Conservation (phyloP, 768 basidiomycete species). For the Lyophyllum semitale region DNA sequence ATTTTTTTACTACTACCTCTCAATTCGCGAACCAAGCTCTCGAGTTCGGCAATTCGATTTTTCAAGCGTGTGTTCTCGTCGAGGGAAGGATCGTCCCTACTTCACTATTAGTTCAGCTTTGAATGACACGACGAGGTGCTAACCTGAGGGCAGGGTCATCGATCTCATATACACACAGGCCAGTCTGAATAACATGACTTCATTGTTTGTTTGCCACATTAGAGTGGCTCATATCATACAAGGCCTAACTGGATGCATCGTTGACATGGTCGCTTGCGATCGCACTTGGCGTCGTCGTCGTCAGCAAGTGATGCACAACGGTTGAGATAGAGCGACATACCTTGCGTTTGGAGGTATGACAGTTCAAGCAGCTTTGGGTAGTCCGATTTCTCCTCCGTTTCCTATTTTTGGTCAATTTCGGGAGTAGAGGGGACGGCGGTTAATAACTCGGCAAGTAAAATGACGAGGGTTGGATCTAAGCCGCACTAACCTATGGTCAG, state of each 20-base stretch:
- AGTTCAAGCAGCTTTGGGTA: slow-evolving; percentile 86
- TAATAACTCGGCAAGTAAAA: slow-evolving; percentile 51
- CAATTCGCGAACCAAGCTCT: slow-evolving; percentile 87
- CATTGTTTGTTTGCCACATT: slow-evolving; percentile 4
- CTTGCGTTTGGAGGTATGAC: slow-evolving; percentile 94
- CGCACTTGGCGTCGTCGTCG: slow-evolving; percentile 57
- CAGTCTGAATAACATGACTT: slow-evolving; percentile 54
- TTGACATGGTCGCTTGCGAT: slow-evolving; percentile 89
- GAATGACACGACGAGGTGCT: slow-evolving; percentile 14
- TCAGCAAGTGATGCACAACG: slow-evolving; percentile 10
- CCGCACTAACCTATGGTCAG: slow-evolving; percentile 58
- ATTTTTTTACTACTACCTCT: slow-evolving; percentile 58
- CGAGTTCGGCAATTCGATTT: slow-evolving; percentile 89
- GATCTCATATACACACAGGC: slow-evolving; percentile 93
- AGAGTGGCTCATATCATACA: slow-evolving; percentile 40
- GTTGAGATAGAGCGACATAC: slow-evolving; percentile 39
- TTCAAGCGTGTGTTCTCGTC: slow-evolving; percentile 86
- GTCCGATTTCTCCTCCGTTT: slow-evolving; percentile 90
- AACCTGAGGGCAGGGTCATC: slow-evolving; percentile 85
- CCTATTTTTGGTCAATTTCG: slow-evolving; percentile 54
- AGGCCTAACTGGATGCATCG: slow-evolving; percentile 88
- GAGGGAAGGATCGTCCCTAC: slow-evolving; percentile 83
- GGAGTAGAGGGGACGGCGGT: slow-evolving; percentile 47
- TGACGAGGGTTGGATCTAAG: slow-evolving; percentile 17
- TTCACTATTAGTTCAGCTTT: slow-evolving; percentile 4